Conservation (phyloP, 805 yeast species). For the Saturnispora quitensis region DNA sequence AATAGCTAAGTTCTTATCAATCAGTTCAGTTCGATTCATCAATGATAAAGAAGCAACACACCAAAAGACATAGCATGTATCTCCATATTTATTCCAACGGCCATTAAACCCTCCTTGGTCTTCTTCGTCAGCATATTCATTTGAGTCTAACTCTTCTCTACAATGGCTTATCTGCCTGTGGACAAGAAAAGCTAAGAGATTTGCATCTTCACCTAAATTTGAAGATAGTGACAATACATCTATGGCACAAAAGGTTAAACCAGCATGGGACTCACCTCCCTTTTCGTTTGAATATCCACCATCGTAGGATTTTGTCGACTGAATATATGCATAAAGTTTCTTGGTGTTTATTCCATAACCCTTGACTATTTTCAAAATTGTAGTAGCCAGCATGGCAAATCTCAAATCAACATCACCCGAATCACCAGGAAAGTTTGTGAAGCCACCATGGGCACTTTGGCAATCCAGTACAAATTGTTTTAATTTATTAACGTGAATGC, state of each 20-base stretch:
- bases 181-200: slow-evolving; percentile 49
- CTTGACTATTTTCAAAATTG: slow-evolving; percentile 44
- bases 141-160: slow-evolving; percentile 18
- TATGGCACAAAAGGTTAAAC: slow-evolving; percentile 78
- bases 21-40: slow-evolving; percentile 25
- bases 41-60: slow-evolving; percentile 48
- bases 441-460: slow-evolving; percentile 55
- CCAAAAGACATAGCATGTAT: slow-evolving; percentile 90
- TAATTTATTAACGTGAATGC: slow-evolving; percentile 35
- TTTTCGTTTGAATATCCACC: slow-evolving; percentile 65
- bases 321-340: slow-evolving; percentile 32
- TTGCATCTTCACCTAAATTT: slow-evolving; percentile 15
- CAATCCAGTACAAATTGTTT: slow-evolving; percentile 48
- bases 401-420: slow-evolving; percentile 59
- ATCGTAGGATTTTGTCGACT: slow-evolving; percentile 32
- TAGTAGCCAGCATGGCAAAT: slow-evolving; percentile 62
- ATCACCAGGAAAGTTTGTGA: slow-evolving; percentile 30
- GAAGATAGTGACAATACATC: slow-evolving; percentile 44
- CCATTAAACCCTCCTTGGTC: slow-evolving; percentile 84
- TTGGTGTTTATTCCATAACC: slow-evolving; percentile 36
- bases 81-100: slow-evolving; percentile 72
- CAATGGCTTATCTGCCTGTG: slow-evolving; percentile 48
- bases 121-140: slow-evolving; percentile 30
- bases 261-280: slow-evolving; percentile 67
- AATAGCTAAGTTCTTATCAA: slow-evolving; percentile 29